A percentile compares a stretch with the other conserved stretches of the same genome.
These are phyloP conservation scores for Urtica urens DNA, from an alignment of 306 rosid genomes.

Conservation along the genomic window DNA sequence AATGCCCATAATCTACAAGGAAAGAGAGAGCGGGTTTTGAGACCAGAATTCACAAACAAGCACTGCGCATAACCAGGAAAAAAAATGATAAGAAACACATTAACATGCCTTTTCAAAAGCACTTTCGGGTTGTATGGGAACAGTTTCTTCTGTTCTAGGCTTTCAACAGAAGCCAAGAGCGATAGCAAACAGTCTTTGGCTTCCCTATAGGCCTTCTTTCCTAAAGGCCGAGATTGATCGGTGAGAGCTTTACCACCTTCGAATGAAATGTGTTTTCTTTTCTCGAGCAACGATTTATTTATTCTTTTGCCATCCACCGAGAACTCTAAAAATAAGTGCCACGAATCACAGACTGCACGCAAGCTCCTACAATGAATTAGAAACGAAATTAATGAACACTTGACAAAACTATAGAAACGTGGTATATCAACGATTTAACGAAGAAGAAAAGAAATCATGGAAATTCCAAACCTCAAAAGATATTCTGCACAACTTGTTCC, in stretches of 20 bases:
- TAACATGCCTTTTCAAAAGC: slow-evolving; percentile 50
- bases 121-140: slow-evolving; percentile 74
- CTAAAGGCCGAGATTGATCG: too few relatives aligned
- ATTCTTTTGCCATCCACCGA: slow-evolving; percentile 22
- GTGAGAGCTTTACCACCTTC: slow-evolving; percentile 15
- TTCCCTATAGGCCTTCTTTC: slow-evolving; percentile 26
- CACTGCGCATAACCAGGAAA: background rate
- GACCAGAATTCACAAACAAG: background rate
- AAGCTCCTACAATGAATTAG: slow-evolving; percentile 39
- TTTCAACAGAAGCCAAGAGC: slow-evolving; percentile 54
- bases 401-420: background rate
- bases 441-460: background rate
- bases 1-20: slow-evolving; percentile 49
- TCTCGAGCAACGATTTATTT: slow-evolving; percentile 43
- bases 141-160: slow-evolving; percentile 63
- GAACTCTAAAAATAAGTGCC: slow-evolving; percentile 43
- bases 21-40: slow-evolving; percentile 7
- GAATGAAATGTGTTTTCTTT: slow-evolving; percentile 32
- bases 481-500: slow-evolving; percentile 80
- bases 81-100: background rate
- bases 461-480: slow-evolving; percentile 47
- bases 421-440: too few relatives aligned
- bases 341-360: slow-evolving; percentile 48
- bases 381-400: background rate
- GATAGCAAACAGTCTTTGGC: slow-evolving; percentile 60